A percentile compares a stretch with the other conserved stretches of the same genome.
Evolutionary conservation across 169 alveolate species (phyloP).

Genomic region (Neospora caninum): DNA sequence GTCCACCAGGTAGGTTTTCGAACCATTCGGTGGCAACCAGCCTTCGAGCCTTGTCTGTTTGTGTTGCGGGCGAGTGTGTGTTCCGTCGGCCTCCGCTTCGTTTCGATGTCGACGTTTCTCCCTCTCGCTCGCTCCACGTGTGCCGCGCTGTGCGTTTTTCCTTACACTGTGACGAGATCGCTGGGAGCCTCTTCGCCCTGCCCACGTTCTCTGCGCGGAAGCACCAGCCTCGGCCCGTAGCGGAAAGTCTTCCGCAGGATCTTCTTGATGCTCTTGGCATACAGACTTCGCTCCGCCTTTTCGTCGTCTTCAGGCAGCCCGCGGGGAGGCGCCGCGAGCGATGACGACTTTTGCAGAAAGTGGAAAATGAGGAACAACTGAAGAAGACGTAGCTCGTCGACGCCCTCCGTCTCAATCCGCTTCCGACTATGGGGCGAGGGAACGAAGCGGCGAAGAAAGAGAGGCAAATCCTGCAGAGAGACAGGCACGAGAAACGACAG

Average conservation of each 20-base stretch:
- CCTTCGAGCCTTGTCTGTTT: no score
- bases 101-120: no score
- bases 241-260: not conserved
- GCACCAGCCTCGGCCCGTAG: not conserved
- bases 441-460: not conserved
- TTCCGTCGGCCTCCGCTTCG: no score
- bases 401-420: not conserved
- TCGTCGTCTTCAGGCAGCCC: not conserved
- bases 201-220: not conserved
- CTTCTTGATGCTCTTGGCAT: not conserved
- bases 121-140: no score
- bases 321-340: not conserved
- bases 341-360: not conserved
- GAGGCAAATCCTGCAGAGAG: not conserved
- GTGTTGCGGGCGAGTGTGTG: no score
- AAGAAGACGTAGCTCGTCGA: conserved; percentile 3
- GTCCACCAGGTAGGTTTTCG: no score
- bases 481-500: not conserved
- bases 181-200: not conserved
- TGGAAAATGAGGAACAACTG: not conserved
- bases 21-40: no score
- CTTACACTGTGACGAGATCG: not conserved
- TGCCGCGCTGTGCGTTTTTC: no score
- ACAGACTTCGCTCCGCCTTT: not conserved
- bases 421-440: not conserved